Percentiles rank a stretch among this genome's conserved stretches.
Evolutionary conservation across 2,329 filamentous ascomycete genomes (phyloP).

Genomic region (Pseudopithomyces maydicus): DNA sequence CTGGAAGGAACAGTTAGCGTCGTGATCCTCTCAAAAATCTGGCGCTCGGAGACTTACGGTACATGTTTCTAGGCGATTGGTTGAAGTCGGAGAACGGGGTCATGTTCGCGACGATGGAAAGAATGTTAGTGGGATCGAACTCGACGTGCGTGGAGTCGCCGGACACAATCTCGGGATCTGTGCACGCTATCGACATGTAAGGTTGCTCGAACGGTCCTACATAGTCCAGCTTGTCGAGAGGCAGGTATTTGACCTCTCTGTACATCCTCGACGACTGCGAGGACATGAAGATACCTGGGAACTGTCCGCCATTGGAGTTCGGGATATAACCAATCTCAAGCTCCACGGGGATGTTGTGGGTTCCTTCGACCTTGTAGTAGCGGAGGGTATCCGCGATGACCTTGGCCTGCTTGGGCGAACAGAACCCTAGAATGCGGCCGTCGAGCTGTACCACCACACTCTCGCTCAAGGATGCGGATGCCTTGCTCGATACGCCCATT

Average conservation of each 20-base stretch:
- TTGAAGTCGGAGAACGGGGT: constrained; percentile 99
- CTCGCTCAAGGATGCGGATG: constrained; percentile 79
- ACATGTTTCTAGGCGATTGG: constrained; percentile 98
- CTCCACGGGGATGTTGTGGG: constrained; percentile 76
- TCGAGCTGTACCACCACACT: constrained; percentile 90
- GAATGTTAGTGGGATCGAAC: constrained; percentile 91
- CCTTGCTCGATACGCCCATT: constrained; percentile 76
- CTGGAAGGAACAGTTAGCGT: constrained; percentile 5
- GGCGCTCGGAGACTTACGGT: constrained; percentile 58
- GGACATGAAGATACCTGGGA: constrained; percentile 93
- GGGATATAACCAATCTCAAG: constrained; percentile 94
- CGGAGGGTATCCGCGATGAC: constrained; percentile 84
- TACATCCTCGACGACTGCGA: constrained; percentile 85
- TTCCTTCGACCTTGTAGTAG: constrained; percentile 93
- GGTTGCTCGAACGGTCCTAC: constrained; percentile 95
- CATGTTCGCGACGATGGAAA: constrained; percentile 98
- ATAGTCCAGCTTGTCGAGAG: constrained; percentile 82
- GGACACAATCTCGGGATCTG: constrained; percentile 85
- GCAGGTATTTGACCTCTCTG: constrained; percentile 88
- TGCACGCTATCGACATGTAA: constrained; percentile 96
- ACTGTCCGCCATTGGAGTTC: constrained; percentile 86
- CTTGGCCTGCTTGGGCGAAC: constrained; percentile 79
- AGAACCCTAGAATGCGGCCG: constrained; percentile 88
- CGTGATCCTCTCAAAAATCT: not conserved
- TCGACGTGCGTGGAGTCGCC: constrained; percentile 93